These are phyloP conservation scores for Cordia subcordata DNA, from an alignment of 257 asterid species.

Conservation along the genomic window DNA sequence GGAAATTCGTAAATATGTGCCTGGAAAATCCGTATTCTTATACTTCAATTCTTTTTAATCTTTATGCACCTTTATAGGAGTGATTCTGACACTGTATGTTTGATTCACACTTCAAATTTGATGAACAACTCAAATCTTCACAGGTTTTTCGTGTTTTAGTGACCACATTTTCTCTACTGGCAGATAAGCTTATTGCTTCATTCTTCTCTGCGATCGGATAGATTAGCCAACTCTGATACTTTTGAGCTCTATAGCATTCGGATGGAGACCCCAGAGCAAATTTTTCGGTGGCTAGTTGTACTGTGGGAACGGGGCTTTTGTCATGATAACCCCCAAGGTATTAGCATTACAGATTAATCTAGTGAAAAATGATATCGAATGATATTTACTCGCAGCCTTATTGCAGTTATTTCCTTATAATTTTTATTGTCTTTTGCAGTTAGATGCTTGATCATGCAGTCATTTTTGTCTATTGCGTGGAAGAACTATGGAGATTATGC, in stretches of 20 bases:
- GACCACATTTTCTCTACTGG: constrained; percentile 12
- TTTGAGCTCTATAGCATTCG: constrained; percentile 32
- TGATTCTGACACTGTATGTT: neutral
- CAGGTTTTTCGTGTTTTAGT: neutral
- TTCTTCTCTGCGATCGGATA: constrained; percentile 39
- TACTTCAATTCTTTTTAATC: too few relatives aligned
- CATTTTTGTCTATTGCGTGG: constrained; percentile 73
- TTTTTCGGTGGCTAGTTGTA: constrained; percentile 71
- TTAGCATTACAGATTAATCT: constrained; percentile 5
- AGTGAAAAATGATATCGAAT: neutral
- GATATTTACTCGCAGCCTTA: neutral
- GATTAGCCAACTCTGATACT: constrained; percentile 25
- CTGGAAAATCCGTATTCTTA: too few relatives aligned
- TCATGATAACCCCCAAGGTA: constrained; percentile 96
- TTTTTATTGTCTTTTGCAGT: constrained; percentile 40
- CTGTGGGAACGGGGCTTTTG: constrained; percentile 92
- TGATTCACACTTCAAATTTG: neutral
- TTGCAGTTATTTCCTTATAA: neutral
- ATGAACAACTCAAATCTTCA: too few relatives aligned
- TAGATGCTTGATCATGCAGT: constrained; percentile 82
- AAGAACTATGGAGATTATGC: constrained; percentile 42
- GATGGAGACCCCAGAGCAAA: constrained; percentile 58
- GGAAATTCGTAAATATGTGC: too few relatives aligned
- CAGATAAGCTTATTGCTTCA: constrained; percentile 75
- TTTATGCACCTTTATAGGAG: neutral